A percentile compares a stretch with the other conserved stretches of the same genome.
Evolutionary conservation across 2,329 filamentous ascomycete genomes (phyloP).

Genomic region (Aureobasidium sp.): DNA sequence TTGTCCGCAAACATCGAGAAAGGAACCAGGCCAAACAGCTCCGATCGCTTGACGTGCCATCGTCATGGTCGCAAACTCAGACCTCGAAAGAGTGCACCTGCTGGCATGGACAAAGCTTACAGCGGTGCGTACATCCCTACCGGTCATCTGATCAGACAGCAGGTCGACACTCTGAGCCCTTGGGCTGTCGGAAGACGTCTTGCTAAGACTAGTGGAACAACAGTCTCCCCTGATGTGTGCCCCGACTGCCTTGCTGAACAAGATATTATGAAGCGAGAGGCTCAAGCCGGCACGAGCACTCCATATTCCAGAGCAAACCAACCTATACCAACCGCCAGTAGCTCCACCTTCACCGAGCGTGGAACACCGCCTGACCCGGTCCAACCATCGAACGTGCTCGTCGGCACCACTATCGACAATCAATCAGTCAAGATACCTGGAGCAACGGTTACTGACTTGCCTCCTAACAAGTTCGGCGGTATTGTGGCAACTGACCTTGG

Average conservation of each 20-base stretch:
- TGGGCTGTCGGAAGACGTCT: slow-evolving; percentile 22
- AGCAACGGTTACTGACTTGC: slow-evolving; percentile 13
- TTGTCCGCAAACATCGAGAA: not conserved
- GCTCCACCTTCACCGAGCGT: slow-evolving; percentile 15
- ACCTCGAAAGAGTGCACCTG: slow-evolving; percentile 20
- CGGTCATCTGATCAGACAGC: slow-evolving; percentile 22
- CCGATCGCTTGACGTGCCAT: slow-evolving; percentile 21
- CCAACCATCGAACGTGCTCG: slow-evolving; percentile 14
- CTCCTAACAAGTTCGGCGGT: slow-evolving; percentile 23
- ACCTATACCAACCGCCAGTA: slow-evolving; percentile 1
- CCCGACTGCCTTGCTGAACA: slow-evolving; percentile 29
- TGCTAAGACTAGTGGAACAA: slow-evolving; percentile 20
- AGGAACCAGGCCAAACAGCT: not conserved
- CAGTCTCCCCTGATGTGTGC: slow-evolving; percentile 22
- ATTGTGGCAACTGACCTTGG: slow-evolving; percentile 30
- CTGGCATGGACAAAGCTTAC: slow-evolving; percentile 24
- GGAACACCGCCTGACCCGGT: slow-evolving; percentile 13
- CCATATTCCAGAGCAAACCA: not conserved
- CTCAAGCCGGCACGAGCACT: not conserved
- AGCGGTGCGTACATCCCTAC: slow-evolving; percentile 27
- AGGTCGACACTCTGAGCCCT: slow-evolving; percentile 28
- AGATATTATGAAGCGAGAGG: slow-evolving; percentile 23
- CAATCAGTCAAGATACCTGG: slow-evolving; percentile 19
- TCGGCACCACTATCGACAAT: slow-evolving; percentile 17
- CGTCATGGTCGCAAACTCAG: slow-evolving; percentile 27